These are phyloP conservation scores for Xerocomellus intermedius DNA, from an alignment of 768 basidiomycete genomes.

Conservation along the genomic window DNA sequence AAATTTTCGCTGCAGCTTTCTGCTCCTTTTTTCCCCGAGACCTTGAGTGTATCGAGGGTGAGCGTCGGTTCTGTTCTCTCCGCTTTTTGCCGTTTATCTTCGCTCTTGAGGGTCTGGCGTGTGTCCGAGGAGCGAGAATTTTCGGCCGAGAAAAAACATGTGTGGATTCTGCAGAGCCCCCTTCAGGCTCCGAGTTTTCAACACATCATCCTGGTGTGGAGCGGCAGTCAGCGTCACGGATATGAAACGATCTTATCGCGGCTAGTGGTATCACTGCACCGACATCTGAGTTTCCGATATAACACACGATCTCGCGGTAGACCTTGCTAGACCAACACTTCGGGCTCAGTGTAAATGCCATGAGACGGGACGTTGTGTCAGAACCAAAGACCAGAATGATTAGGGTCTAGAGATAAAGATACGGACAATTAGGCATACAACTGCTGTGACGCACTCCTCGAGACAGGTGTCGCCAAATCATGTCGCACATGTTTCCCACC, in stretches of 20 bases:
- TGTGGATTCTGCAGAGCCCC: neutral
- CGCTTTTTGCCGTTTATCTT: neutral
- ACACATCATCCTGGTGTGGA: neutral
- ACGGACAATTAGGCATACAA: slow-evolving; percentile 5
- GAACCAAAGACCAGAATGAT: neutral
- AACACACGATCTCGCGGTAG: neutral
- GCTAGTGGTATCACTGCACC: neutral
- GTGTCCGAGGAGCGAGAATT: neutral
- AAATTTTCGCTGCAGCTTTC: too few relatives aligned
- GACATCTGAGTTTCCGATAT: slow-evolving; percentile 9
- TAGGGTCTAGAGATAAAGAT: slow-evolving; percentile 4
- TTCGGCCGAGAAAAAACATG: neutral
- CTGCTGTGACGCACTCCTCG: neutral
- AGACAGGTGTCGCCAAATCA: neutral
- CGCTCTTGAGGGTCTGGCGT: neutral
- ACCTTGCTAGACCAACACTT: neutral
- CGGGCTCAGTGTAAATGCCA: neutral
- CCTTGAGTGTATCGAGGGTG: too few relatives aligned
- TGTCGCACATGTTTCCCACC: neutral
- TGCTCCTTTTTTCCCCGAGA: neutral
- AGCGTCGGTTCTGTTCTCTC: neutral
- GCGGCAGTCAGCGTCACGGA: neutral
- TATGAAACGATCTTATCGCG: neutral
- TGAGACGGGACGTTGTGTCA: neutral
- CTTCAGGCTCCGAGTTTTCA: too few relatives aligned